phyloP scores from a whole-genome alignment of 805 yeast genomes.

The Kluyveromyces dobzhanskii region DNA sequence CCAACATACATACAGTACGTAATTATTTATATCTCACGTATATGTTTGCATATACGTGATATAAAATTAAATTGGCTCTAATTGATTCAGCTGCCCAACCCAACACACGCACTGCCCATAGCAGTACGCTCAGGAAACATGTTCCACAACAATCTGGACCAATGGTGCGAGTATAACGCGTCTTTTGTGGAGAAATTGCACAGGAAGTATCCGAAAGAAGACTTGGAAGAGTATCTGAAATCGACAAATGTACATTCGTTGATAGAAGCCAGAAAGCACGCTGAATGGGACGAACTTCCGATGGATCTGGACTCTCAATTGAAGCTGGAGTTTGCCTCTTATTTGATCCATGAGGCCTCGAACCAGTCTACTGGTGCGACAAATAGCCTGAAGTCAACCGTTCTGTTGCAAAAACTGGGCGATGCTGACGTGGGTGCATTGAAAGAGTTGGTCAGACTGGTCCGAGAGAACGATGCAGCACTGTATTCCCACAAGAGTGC shows the following conservation, averaged over 20 bases:
- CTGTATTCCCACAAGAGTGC: not conserved
- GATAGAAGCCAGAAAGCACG: not conserved
- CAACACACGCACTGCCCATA: no score
- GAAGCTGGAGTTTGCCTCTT: not conserved
- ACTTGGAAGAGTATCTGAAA: conserved; percentile 1
- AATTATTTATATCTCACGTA: no score
- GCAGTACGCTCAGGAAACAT: not conserved
- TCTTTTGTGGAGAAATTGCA: not conserved
- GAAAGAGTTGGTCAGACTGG: not conserved
- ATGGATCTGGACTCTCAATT: conserved; percentile 1
- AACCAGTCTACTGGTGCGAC: no score
- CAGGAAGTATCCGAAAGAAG: not conserved
- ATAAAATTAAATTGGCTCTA: no score
- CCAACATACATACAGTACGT: no score
- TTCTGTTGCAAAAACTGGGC: not conserved
- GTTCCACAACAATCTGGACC: not conserved
- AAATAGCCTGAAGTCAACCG: not conserved
- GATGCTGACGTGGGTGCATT: not conserved
- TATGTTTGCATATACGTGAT: no score
- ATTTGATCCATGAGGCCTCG: not conserved
- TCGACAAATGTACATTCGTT: not conserved
- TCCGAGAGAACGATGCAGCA: not conserved
- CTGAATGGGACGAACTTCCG: conserved; percentile 1
- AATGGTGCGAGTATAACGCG: not conserved
- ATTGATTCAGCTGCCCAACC: no score